A percentile compares a stretch with the other conserved stretches of the same genome.
These are phyloP conservation scores for Hyaloperonospora arabidopsidis DNA, from an alignment of 352 stramenopile species.

Conservation along the genomic window DNA sequence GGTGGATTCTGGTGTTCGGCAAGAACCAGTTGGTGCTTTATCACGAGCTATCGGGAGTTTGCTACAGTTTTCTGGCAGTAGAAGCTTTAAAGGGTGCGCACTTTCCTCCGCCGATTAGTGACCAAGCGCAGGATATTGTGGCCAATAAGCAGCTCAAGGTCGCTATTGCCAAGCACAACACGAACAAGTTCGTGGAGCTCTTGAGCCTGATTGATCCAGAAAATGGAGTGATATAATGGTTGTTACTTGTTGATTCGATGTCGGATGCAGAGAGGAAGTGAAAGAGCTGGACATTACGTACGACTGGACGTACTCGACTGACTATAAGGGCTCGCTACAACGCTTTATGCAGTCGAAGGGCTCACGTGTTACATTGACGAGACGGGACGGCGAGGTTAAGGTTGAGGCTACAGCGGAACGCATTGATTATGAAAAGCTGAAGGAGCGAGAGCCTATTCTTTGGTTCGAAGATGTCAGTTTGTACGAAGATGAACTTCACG, in stretches of 20 bases:
- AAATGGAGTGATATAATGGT: too few relatives aligned
- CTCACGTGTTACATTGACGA: constrained; percentile 10
- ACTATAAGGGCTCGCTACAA: constrained; percentile 75
- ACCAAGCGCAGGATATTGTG: constrained; percentile 37
- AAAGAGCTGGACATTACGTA: constrained; percentile 79
- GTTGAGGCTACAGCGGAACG: constrained; percentile 43
- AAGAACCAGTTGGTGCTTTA: constrained; percentile 74
- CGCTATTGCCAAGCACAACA: constrained; percentile 69
- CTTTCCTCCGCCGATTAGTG: constrained; percentile 45
- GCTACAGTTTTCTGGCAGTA: constrained; percentile 69
- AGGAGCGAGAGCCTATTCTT: constrained; percentile 73
- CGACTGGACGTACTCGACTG: constrained; percentile 79
- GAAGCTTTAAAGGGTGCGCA: constrained; percentile 71
- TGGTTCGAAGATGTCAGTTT: constrained; percentile 78
- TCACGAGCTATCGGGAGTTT: constrained; percentile 60
- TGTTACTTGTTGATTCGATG: neutral
- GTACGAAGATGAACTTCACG: constrained; percentile 80
- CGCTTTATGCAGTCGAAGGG: constrained; percentile 27
- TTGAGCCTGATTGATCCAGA: neutral
- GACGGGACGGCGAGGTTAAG: constrained; percentile 26
- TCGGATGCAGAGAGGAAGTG: constrained; percentile 50
- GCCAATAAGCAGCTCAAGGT: constrained; percentile 76
- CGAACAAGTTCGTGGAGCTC: constrained; percentile 41
- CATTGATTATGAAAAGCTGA: constrained; percentile 73
- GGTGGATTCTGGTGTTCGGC: constrained; percentile 84